Evolutionary conservation across 1,139 yeast species (phyloP).

Genomic region (Yamadazyma blattariae): DNA sequence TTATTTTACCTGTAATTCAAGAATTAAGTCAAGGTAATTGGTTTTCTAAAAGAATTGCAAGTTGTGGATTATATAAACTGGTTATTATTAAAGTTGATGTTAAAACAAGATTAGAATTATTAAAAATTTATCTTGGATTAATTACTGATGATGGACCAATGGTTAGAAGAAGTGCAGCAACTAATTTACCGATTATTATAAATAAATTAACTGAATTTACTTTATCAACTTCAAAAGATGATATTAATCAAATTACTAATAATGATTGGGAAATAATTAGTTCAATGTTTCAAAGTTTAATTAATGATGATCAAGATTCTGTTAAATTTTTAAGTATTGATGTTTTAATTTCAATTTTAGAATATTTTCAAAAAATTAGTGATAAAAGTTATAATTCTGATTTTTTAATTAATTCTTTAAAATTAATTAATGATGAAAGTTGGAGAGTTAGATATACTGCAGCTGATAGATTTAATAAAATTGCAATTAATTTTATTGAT

Average conservation of each 20-base stretch:
- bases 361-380: slow-evolving; percentile 56
- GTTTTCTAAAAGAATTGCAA: slow-evolving; percentile 92
- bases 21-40: slow-evolving; percentile 85
- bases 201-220: slow-evolving; percentile 47
- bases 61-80: slow-evolving; percentile 82
- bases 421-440: slow-evolving; percentile 81
- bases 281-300: slow-evolving; percentile 77
- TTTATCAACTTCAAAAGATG: slow-evolving; percentile 11
- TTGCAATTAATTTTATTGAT: slow-evolving; percentile 64
- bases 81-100: slow-evolving; percentile 62
- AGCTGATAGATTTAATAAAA: slow-evolving; percentile 81
- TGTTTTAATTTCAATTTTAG: slow-evolving; percentile 70
- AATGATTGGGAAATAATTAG: slow-evolving; percentile 74
- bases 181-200: slow-evolving; percentile 71
- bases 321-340: slow-evolving; percentile 90
- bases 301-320: slow-evolving; percentile 89
- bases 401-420: slow-evolving; percentile 54
- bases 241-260: slow-evolving; percentile 28
- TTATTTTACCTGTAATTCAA: slow-evolving; percentile 73
- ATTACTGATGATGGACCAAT: slow-evolving; percentile 94
- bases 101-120: slow-evolving; percentile 55
- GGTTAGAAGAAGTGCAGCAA: slow-evolving; percentile 96
- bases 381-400: slow-evolving; percentile 61
- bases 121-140: slow-evolving; percentile 65
- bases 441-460: slow-evolving; percentile 99